A percentile compares a stretch with the other conserved stretches of the same genome.
phyloP scores from a whole-genome alignment of 495 filamentous ascomycete genomes.

The Podospora conica region DNA sequence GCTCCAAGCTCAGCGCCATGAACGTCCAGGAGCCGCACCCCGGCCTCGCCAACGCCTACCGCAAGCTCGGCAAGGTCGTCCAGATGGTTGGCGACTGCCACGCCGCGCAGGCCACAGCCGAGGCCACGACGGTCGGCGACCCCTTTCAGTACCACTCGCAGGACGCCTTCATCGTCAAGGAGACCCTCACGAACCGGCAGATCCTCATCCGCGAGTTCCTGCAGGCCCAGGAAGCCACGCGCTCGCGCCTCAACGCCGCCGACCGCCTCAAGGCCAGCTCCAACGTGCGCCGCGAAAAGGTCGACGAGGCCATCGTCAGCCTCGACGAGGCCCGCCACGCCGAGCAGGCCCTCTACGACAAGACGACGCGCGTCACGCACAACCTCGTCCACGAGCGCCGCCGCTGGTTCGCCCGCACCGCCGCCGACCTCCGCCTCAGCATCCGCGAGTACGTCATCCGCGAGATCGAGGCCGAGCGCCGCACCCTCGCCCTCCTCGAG shows the following conservation, averaged over 20 bases:
- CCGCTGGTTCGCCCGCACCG: constrained; percentile 83
- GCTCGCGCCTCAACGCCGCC: constrained; percentile 72
- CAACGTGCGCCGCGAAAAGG: constrained; percentile 83
- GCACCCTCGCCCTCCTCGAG: constrained; percentile 87
- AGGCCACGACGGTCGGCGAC: constrained; percentile 91
- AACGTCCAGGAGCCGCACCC: constrained; percentile 82
- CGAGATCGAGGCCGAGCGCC: constrained; percentile 91
- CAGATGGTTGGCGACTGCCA: constrained; percentile 92
- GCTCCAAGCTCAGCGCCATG: constrained; percentile 79
- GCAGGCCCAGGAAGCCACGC: constrained; percentile 75
- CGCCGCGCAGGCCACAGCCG: constrained; percentile 93
- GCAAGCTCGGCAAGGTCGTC: constrained; percentile 88
- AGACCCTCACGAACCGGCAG: constrained; percentile 96
- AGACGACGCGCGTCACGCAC: constrained; percentile 77
- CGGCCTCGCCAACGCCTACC: constrained; percentile 82
- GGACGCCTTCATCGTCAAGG: constrained; percentile 97
- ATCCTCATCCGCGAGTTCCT: constrained; percentile 93
- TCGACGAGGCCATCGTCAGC: constrained; percentile 86
- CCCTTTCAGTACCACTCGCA: constrained; percentile 92
- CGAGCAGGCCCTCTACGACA: constrained; percentile 72
- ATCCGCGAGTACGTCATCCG: constrained; percentile 90
- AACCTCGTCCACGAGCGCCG: constrained; percentile 86
- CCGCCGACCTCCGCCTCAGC: constrained; percentile 67
- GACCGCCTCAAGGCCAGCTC: constrained; percentile 80
- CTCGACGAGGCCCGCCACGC: constrained; percentile 78